Percentiles rank a stretch among this genome's conserved stretches.
Conservation (phyloP, 495 filamentous ascomycete species). For the Copromyces sp. region DNA sequence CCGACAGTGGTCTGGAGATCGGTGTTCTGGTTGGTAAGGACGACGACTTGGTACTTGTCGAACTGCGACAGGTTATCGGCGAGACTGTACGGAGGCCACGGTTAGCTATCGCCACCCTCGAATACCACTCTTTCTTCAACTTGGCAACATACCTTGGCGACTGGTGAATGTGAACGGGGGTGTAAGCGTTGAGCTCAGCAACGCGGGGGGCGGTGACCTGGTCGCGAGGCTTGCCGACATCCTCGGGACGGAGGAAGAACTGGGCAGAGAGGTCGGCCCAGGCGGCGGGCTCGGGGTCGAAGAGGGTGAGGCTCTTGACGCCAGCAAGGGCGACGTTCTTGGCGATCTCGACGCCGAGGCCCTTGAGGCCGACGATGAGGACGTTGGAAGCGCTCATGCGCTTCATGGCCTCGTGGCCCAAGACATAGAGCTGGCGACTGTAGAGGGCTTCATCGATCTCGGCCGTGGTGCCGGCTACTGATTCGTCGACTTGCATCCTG, state of each 20-base stretch:
- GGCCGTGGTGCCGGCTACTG: conserved; percentile 34
- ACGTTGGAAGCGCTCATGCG: conserved; percentile 96
- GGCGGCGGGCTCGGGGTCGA: conserved; percentile 68
- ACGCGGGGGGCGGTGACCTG: conserved; percentile 78
- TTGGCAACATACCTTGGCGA: conserved; percentile 29
- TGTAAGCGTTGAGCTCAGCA: conserved; percentile 92
- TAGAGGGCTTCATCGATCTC: conserved; percentile 97
- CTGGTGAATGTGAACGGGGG: conserved; percentile 69
- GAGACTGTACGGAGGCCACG: conserved; percentile 30
- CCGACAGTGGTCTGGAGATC: conserved; percentile 71
- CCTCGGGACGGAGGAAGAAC: conserved; percentile 83
- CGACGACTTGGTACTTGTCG: conserved; percentile 82
- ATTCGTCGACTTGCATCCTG: conserved; percentile 76
- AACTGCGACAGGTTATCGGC: conserved; percentile 63
- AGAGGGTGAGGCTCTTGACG: conserved; percentile 72
- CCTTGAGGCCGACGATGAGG: conserved; percentile 83
- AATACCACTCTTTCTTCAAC: no score
- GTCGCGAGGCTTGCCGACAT: conserved; percentile 88
- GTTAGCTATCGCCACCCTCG: conserved; percentile 10
- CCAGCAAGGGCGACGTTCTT: conserved; percentile 98
- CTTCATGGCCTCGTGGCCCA: conserved; percentile 99
- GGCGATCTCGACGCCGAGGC: conserved; percentile 94
- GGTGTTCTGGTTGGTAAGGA: conserved; percentile 75
- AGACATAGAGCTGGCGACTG: conserved; percentile 94
- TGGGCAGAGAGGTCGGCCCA: conserved; percentile 88